These are phyloP conservation scores for Arctostaphylos glauca DNA, from an alignment of 148 eudicot genomes.

Conservation along the genomic window DNA sequence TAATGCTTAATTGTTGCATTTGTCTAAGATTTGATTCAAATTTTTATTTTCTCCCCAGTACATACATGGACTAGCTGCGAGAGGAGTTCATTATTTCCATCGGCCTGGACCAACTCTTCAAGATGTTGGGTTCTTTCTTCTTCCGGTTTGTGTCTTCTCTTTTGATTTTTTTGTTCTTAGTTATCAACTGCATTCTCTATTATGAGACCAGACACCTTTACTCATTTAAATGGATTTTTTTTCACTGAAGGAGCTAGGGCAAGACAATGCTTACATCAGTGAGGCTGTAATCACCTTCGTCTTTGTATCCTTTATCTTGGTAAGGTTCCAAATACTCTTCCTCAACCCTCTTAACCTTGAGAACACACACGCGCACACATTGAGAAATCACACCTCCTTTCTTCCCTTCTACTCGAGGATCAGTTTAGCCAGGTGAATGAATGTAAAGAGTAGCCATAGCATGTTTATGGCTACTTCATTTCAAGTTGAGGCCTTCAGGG, in stretches of 20 bases:
- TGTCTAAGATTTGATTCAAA: not conserved
- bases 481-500: not conserved
- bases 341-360: not conserved
- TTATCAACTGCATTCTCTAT: not conserved
- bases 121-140: conserved; percentile 89
- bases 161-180: not conserved
- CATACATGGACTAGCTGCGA: conserved; percentile 94
- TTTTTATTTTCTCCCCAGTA: conserved; percentile 46
- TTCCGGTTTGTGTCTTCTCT: conserved; percentile 54
- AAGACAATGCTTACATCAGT: conserved; percentile 82
- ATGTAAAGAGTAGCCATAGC: not conserved
- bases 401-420: not conserved
- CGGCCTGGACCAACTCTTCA: conserved; percentile 90
- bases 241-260: conserved; percentile 78
- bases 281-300: conserved; percentile 73
- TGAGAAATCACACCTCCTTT: not conserved
- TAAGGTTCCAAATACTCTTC: conserved; percentile 28
- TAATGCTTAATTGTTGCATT: not conserved
- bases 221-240: conserved; percentile 11
- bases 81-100: conserved; percentile 96
- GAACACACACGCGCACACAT: not conserved
- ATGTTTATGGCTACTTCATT: not conserved
- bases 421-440: not conserved
- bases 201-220: not conserved
- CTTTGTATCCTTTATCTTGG: conserved; percentile 80